Conservation (phyloP, 176 grass and related monocot species). For the Luzula sylvatica region DNA sequence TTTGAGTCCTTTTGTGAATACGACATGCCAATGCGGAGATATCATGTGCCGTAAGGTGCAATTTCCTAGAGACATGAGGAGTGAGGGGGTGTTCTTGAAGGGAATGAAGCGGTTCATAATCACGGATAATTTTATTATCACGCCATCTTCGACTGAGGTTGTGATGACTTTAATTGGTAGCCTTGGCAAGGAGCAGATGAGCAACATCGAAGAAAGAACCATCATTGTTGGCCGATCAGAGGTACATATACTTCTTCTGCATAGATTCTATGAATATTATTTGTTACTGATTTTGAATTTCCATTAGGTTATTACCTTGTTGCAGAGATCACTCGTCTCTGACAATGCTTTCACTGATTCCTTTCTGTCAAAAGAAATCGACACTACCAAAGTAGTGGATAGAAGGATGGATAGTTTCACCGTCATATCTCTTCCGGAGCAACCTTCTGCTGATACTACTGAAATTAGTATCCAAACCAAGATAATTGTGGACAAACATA, state of each 20-base stretch:
- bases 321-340: not conserved
- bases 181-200: not conserved
- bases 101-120: not conserved
- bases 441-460: not conserved
- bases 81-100: not conserved
- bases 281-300: not conserved
- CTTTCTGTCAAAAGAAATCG: conserved; percentile 1
- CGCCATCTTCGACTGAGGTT: not conserved
- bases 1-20: not conserved
- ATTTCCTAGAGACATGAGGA: not conserved
- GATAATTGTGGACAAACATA: conserved; percentile 12
- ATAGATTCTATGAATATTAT: not conserved
- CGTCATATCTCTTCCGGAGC: not conserved
- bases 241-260: not conserved
- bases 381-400: not conserved
- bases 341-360: conserved; percentile 11
- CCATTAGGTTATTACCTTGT: conserved; percentile 12
- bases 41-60: conserved; percentile 8
- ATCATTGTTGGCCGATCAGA: conserved; percentile 5
- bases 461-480: not conserved
- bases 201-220: not conserved
- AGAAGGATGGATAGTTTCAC: not conserved
- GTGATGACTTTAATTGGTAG: not conserved
- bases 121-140: not conserved
- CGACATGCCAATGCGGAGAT: not conserved